phyloP scores from a whole-genome alignment of 176 grass and related monocot genomes.

The Raddia distichophylla region DNA sequence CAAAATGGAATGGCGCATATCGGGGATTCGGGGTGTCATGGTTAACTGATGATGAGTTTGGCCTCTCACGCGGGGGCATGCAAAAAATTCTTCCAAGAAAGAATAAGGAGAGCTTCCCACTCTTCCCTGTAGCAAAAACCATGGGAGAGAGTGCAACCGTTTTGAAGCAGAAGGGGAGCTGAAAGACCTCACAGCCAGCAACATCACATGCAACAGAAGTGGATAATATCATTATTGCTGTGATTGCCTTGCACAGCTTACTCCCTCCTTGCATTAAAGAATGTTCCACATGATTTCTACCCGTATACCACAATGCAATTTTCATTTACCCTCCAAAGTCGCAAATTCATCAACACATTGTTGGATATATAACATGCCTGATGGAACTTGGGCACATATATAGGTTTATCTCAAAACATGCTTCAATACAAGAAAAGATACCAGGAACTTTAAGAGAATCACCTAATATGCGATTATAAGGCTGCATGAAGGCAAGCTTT shows the following conservation, averaged over 20 bases:
- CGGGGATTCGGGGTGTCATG: no score
- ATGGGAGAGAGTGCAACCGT: neutral
- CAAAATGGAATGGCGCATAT: no score
- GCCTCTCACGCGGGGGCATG: no score
- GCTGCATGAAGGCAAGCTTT: slow-evolving; percentile 24
- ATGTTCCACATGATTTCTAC: neutral
- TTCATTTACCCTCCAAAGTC: slow-evolving; percentile 43
- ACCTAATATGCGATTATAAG: slow-evolving; percentile 10
- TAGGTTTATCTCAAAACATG: slow-evolving; percentile 37
- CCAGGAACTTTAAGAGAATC: slow-evolving; percentile 14
- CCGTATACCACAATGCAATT: slow-evolving; percentile 29
- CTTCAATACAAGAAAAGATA: slow-evolving; percentile 14
- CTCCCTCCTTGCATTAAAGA: neutral
- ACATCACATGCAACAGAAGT: neutral
- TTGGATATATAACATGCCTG: slow-evolving; percentile 25
- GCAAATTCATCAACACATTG: slow-evolving; percentile 8
- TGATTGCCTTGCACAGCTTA: neutral
- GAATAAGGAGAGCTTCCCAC: neutral
- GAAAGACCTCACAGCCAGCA: neutral
- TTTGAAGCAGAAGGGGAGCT: neutral
- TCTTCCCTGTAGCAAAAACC: neutral
- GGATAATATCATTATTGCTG: neutral
- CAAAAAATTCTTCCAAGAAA: no score
- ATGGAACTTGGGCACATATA: slow-evolving; percentile 17
- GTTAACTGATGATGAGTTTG: no score